Conservation (phyloP, 2,329 filamentous ascomycete genomes). For the Claviceps pazoutovae region DNA sequence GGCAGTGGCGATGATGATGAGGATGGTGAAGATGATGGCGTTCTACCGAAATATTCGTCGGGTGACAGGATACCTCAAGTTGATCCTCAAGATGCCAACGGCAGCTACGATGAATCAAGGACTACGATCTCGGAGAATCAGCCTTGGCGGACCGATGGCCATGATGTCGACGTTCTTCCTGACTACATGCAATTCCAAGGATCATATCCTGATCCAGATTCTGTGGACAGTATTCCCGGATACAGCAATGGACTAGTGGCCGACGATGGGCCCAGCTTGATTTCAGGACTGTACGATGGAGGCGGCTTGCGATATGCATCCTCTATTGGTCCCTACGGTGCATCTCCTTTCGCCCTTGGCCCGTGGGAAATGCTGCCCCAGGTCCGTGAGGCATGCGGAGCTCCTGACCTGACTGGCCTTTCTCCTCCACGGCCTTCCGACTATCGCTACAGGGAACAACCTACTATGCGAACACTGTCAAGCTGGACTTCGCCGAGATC, state of each 20-base stretch:
- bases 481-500: slow-evolving; percentile 3
- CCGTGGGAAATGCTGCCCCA: slow-evolving; percentile 6
- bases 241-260: background rate
- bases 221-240: background rate
- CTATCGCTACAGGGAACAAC: slow-evolving; percentile 10
- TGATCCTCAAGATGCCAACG: background rate
- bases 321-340: slow-evolving; percentile 6
- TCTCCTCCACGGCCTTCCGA: slow-evolving; percentile 22
- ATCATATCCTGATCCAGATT: slow-evolving; percentile 5
- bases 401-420: slow-evolving; percentile 16
- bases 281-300: slow-evolving; percentile 5
- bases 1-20: slow-evolving; percentile 15
- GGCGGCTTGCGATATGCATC: slow-evolving; percentile 4
- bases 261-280: slow-evolving; percentile 2
- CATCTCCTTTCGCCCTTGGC: slow-evolving; percentile 10
- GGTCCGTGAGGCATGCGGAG: slow-evolving; percentile 17
- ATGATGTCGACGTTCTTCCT: slow-evolving; percentile 1
- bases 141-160: slow-evolving; percentile 1
- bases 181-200: slow-evolving; percentile 5
- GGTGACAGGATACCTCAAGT: slow-evolving; percentile 9
- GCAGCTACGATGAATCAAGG: slow-evolving; percentile 6
- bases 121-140: slow-evolving; percentile 3
- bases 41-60: slow-evolving; percentile 19
- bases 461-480: background rate
- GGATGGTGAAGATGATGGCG: slow-evolving; percentile 20